Base-by-base conservation (phyloP, 2,329 filamentous ascomycete genomes). In the Xylaria sp. region DNA sequence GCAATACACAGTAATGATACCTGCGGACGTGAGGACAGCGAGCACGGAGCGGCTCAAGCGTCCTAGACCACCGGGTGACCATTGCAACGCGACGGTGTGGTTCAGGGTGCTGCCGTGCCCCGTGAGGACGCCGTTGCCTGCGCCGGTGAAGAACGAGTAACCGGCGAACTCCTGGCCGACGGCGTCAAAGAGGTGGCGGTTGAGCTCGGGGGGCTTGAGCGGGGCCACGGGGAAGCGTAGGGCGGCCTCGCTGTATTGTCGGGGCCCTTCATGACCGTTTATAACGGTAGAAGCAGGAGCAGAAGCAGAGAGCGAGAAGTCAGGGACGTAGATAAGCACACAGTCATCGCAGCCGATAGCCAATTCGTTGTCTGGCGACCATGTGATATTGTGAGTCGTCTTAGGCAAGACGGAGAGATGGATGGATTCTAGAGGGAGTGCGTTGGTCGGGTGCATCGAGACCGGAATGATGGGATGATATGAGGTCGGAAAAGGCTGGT, bases 31-130 rank as follows among this genome's bases (percentile, higher is more conserved):
- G 68, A 88, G 74, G 3, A 84, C 83, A 15, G 79, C 81, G 38
- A 89, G 77, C 5, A 87, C 81, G 0, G 86, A 82, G 1, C 87
- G 80, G 7, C 81, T 74, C 71, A 87, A 87, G 45, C 81, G 81
- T 1, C 87, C 86, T n/a, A 89, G 75, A 1, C 84, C 85, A n/a
- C 77, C 77, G 0, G 86, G 86, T n/a, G 86, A 88, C 87, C 87
- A 89, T 54, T 81, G 83, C 22, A 88, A 69, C 9, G 79, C 76
- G 15, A 87, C 81, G 17, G 86, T 81, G 70, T 89, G 86, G 68
- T 86, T 87, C 71, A 89, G 79, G 3, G 84, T 83, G 53, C 80
- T 80, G 3, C 85, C 86, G 1, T 81, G 79, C 17, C 81, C 81
- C 0, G 84, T 84, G 42, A 87, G 80, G 1, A 79, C 69, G 2